A percentile compares a stretch with the other conserved stretches of the same genome.
Conservation (phyloP, 2,329 filamentous ascomycete species). For the Cercospora beticola region DNA sequence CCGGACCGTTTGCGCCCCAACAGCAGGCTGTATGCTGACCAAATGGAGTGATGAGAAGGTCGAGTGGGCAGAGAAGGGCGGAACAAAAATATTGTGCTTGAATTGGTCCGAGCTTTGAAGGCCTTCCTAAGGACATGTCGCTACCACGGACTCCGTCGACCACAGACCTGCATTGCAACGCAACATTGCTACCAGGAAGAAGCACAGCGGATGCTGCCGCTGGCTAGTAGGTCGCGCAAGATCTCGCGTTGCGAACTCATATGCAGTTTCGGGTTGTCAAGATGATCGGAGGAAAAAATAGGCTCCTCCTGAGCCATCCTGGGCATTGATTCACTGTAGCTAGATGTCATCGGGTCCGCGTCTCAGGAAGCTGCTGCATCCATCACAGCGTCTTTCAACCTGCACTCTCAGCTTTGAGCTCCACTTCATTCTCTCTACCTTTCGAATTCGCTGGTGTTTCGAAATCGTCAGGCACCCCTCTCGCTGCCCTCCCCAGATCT, state of each 20-base stretch:
- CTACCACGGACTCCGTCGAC: background rate
- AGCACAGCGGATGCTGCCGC: background rate
- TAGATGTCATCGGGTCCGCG: background rate
- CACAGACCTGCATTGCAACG: background rate
- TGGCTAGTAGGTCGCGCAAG: background rate
- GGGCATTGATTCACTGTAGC: background rate
- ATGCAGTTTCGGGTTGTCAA: background rate
- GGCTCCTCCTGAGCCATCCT: background rate
- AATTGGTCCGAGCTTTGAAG: background rate
- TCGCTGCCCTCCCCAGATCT: conserved; percentile 56
- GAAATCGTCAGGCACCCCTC: conserved; percentile 79
- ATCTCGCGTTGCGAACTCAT: background rate
- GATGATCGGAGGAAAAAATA: background rate
- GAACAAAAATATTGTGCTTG: too few species aligned
- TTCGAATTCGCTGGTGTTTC: conserved; percentile 2
- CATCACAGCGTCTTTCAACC: background rate
- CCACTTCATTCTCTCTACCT: background rate
- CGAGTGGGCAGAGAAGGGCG: too few species aligned
- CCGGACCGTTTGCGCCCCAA: too few species aligned
- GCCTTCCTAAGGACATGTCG: background rate
- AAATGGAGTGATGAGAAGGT: too few species aligned
- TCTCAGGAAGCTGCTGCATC: background rate
- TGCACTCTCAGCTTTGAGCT: background rate
- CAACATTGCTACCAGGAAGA: background rate
- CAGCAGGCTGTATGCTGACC: too few species aligned